Percentiles rank a stretch among this genome's conserved stretches.
These are phyloP conservation scores for Asterella californica DNA, from an alignment of 225 moss, liverwort and hornwort genomes.

Conservation along the genomic window DNA sequence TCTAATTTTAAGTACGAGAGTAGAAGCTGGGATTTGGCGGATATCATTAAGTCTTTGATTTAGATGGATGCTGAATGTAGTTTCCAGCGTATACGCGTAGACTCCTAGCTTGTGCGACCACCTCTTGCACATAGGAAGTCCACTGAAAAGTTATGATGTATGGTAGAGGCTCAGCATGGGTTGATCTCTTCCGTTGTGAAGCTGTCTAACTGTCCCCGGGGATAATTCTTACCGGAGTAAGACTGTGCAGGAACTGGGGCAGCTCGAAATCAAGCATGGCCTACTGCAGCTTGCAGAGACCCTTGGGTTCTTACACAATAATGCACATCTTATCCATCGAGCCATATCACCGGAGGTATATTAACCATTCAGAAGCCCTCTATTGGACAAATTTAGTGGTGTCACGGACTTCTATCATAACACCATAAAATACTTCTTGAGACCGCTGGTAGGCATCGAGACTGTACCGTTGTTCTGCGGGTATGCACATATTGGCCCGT, in stretches of 20 bases:
- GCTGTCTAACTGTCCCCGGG: not conserved
- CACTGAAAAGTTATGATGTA: not conserved
- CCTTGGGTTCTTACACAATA: slow-evolving; percentile 88
- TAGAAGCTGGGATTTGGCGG: not conserved
- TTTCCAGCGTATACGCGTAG: not conserved
- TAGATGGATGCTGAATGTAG: not conserved
- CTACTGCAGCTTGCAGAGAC: slow-evolving; percentile 89
- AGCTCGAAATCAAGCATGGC: slow-evolving; percentile 94
- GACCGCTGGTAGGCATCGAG: too few relatives aligned
- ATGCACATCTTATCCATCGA: slow-evolving; percentile 83
- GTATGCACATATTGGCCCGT: too few relatives aligned
- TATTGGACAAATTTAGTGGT: not conserved
- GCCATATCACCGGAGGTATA: slow-evolving; percentile 90
- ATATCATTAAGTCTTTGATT: not conserved
- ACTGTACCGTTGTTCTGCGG: too few relatives aligned
- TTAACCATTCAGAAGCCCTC: not conserved
- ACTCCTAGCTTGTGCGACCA: not conserved
- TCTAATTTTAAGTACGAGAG: not conserved
- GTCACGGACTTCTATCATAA: not conserved
- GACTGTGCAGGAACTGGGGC: slow-evolving; percentile 66
- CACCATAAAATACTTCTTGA: not conserved
- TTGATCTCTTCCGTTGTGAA: not conserved
- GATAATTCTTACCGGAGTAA: not conserved
- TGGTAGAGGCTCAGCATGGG: not conserved
- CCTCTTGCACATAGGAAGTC: not conserved